phyloP scores from a whole-genome alignment of 2,329 filamentous ascomycete genomes.

The Xylariaceae sp. region DNA sequence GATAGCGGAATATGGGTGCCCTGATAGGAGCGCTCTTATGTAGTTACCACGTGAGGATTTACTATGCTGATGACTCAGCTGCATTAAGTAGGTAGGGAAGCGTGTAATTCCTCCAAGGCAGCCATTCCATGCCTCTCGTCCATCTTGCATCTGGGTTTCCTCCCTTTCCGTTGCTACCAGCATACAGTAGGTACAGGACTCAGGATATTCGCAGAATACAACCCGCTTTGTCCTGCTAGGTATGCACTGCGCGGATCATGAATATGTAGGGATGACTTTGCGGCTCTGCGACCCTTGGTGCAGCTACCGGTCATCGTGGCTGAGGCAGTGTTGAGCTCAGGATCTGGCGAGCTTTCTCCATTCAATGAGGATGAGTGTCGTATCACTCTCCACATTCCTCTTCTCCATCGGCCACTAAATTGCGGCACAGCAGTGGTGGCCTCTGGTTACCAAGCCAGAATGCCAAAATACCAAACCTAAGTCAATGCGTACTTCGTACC shows the following conservation, averaged over 20 bases:
- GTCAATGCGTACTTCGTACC: no score
- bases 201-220: no score
- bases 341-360: conserved; percentile 3
- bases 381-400: conserved; percentile 16
- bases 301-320: background rate
- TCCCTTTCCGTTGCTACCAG: no score
- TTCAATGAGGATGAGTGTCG: conserved; percentile 6
- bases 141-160: no score
- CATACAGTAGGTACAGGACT: no score
- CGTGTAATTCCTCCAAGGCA: no score
- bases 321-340: conserved; percentile 5
- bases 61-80: no score
- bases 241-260: background rate
- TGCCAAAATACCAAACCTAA: background rate
- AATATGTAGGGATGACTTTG: background rate
- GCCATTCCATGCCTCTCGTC: no score
- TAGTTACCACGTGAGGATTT: no score
- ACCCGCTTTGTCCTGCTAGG: background rate
- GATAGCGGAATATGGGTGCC: no score
- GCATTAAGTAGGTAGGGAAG: no score
- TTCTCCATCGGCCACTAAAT: conserved; percentile 1
- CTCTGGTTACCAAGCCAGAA: background rate
- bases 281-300: conserved; percentile 7
- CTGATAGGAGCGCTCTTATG: no score
- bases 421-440: conserved; percentile 3